Conservation (phyloP, 2,329 filamentous ascomycete genomes). For the Blumeriella jaapii region DNA sequence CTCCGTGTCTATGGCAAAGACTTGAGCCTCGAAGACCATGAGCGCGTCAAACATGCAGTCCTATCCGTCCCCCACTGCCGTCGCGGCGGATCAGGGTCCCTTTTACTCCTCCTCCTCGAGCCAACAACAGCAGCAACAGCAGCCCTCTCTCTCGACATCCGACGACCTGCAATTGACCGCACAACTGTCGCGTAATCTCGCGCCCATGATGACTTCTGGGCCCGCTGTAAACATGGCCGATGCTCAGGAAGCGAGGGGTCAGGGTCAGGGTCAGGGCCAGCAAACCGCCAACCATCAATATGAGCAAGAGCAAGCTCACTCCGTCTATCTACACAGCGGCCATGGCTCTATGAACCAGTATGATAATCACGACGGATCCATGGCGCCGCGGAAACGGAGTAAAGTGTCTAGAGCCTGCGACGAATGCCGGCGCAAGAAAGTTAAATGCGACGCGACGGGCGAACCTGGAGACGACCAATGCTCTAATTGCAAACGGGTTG, state of each 20-base stretch:
- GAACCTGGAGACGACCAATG: constrained; percentile 65
- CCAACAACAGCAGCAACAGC: constrained; percentile 16
- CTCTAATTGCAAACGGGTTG: constrained; percentile 67
- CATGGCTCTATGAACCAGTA: constrained; percentile 28
- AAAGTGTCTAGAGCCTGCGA: constrained; percentile 86
- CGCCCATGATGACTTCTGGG: constrained; percentile 31
- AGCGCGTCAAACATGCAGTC: constrained; percentile 25
- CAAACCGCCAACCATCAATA: constrained; percentile 29
- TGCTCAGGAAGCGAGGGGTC: constrained; percentile 25
- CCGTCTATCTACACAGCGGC: constrained; percentile 14
- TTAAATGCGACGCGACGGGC: constrained; percentile 73
- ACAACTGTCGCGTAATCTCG: constrained; percentile 34
- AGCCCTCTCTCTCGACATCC: constrained; percentile 22
- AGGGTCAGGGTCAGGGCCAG: constrained; percentile 19
- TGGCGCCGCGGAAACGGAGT: constrained; percentile 56
- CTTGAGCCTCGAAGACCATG: constrained; percentile 13
- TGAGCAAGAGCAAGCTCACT: constrained; percentile 25
- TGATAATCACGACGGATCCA: constrained; percentile 33
- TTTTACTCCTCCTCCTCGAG: constrained; percentile 21
- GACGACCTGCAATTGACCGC: constrained; percentile 36
- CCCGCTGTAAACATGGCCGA: constrained; percentile 30
- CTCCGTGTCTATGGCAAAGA: constrained; percentile 14
- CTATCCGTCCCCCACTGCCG: constrained; percentile 24
- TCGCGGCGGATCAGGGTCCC: constrained; percentile 20
- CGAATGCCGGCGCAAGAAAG: constrained; percentile 80